phyloP scores from a whole-genome alignment of 169 alveolate species.

The Plasmodium inui region DNA sequence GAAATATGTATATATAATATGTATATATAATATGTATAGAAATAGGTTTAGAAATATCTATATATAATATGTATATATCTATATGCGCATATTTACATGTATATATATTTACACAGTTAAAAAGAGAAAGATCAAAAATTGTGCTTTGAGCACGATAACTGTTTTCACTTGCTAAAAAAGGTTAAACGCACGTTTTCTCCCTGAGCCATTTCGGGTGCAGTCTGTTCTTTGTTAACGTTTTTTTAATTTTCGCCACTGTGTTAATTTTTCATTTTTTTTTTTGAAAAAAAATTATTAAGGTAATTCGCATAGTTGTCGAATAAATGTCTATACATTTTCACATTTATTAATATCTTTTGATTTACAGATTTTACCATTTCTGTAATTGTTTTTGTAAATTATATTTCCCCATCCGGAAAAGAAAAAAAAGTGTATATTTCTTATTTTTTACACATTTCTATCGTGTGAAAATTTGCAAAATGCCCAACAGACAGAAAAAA shows the following conservation, averaged over 20 bases:
- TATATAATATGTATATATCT: not conserved
- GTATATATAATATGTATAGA: not conserved
- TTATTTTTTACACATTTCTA: not conserved
- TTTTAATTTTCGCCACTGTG: not conserved
- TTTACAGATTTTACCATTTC: not conserved
- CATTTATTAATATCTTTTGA: not conserved
- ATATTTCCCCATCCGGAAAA: no score
- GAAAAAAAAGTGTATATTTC: no score
- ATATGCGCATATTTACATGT: no score
- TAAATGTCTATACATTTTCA: not conserved
- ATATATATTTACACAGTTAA: not conserved
- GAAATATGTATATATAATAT: no score
- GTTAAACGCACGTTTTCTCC: not conserved
- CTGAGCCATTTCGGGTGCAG: not conserved
- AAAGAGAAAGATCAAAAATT: not conserved
- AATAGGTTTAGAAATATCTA: no score
- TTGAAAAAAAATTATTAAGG: not conserved
- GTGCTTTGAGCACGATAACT: not conserved
- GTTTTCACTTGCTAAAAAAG: not conserved
- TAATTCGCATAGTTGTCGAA: not conserved
- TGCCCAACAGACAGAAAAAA: not conserved
- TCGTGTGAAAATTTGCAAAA: not conserved
- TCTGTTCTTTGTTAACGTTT: not conserved
- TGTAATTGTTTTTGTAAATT: no score
- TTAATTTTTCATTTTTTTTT: no score